Evolutionary conservation across 306 rosid genomes (phyloP).

Genomic region (Comarum palustre): DNA sequence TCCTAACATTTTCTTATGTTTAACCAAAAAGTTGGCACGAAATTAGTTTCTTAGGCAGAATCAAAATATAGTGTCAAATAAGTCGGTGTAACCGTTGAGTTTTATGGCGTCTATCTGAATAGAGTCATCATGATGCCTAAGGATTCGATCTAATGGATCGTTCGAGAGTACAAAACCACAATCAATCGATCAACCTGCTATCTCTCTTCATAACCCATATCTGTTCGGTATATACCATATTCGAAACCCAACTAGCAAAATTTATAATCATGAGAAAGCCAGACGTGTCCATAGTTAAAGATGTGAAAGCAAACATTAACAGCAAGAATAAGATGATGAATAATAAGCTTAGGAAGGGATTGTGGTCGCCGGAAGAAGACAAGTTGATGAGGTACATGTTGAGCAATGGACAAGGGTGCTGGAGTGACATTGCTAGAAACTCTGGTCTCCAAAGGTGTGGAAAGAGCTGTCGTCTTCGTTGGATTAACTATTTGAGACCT

Average conservation of each 20-base stretch:
- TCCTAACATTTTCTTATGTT: no score
- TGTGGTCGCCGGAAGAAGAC: constrained; percentile 98
- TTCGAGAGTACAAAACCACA: no score
- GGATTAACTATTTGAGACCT: constrained; percentile 93
- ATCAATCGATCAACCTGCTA: no score
- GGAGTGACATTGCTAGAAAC: constrained; percentile 88
- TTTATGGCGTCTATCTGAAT: no score
- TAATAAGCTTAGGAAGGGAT: constrained; percentile 59
- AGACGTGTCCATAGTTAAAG: constrained; percentile 17
- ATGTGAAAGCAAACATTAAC: neutral
- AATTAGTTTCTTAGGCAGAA: no score
- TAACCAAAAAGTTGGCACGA: no score
- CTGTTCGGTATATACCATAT: neutral
- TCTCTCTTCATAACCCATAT: neutral
- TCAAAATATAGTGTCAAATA: no score
- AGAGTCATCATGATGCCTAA: no score
- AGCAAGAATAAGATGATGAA: constrained; percentile 11
- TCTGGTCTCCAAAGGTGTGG: constrained; percentile 88
- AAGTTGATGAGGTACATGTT: constrained; percentile 81
- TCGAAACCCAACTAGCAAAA: neutral
- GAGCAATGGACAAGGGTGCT: constrained; percentile 88
- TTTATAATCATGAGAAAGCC: constrained; percentile 23
- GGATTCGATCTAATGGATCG: no score
- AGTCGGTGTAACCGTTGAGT: no score
- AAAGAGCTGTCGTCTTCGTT: constrained; percentile 94